Conservation (phyloP, 2,329 filamentous ascomycete genomes). For the Ascochyta clinopodiicola region DNA sequence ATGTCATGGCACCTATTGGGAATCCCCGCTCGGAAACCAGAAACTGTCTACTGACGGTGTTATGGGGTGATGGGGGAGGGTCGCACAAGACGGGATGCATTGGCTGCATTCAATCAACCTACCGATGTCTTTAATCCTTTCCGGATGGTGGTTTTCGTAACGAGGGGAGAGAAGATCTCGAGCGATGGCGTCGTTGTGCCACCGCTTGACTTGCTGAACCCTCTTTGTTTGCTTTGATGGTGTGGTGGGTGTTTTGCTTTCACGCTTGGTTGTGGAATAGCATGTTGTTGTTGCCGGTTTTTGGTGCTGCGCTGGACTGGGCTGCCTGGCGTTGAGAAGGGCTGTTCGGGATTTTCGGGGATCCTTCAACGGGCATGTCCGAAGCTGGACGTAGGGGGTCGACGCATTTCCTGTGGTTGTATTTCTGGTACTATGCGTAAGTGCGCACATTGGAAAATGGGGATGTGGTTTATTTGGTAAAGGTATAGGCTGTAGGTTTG, state of each 20-base stretch:
- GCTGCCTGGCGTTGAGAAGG: background rate
- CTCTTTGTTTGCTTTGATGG: background rate
- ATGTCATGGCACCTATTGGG: background rate
- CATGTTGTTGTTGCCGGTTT: too few relatives aligned
- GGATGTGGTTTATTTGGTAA: background rate
- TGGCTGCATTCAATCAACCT: background rate
- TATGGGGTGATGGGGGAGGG: background rate
- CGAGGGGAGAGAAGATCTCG: slow-evolving; percentile 6
- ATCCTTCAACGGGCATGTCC: too few relatives aligned
- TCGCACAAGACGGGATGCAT: background rate
- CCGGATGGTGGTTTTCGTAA: slow-evolving; percentile 11
- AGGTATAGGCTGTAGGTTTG: too few relatives aligned
- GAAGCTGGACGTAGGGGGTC: background rate
- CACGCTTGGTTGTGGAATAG: too few relatives aligned
- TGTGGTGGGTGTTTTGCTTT: too few relatives aligned
- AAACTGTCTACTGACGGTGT: background rate
- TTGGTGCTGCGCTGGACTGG: too few relatives aligned
- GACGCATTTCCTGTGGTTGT: slow-evolving; percentile 5
- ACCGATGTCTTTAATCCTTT: too few relatives aligned
- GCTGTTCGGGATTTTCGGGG: background rate
- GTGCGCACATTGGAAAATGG: background rate
- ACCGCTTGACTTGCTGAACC: too few relatives aligned
- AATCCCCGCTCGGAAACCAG: background rate
- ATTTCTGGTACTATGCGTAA: background rate
- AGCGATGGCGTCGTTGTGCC: background rate